These are phyloP conservation scores for Ophiobolus disseminans DNA, from an alignment of 2,329 filamentous ascomycete species.

Conservation along the genomic window DNA sequence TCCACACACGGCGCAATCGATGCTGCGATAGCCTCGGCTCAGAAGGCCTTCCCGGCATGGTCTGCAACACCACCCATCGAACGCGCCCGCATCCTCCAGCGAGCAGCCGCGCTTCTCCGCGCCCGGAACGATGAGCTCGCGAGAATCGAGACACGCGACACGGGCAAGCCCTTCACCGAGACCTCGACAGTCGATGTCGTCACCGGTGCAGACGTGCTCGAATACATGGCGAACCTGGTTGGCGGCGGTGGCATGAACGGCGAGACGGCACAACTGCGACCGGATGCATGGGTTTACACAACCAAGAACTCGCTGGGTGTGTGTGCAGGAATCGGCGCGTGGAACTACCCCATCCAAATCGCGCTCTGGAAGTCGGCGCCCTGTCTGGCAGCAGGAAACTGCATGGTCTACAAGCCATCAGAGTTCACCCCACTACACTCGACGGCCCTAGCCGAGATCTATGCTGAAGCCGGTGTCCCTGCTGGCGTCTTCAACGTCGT, in stretches of 20 bases:
- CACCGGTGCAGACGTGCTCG: slow-evolving; percentile 83
- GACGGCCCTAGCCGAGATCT: slow-evolving; percentile 76
- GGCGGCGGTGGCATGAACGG: slow-evolving; percentile 81
- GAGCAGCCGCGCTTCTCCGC: slow-evolving; percentile 76
- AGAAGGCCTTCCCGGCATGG: slow-evolving; percentile 76
- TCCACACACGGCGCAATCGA: slow-evolving; percentile 73
- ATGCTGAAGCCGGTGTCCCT: slow-evolving; percentile 78
- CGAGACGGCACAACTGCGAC: slow-evolving; percentile 75
- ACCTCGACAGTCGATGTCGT: slow-evolving; percentile 83
- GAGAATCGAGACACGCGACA: slow-evolving; percentile 80
- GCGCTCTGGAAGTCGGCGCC: slow-evolving; percentile 89
- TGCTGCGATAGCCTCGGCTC: slow-evolving; percentile 73
- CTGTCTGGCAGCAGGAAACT: slow-evolving; percentile 84
- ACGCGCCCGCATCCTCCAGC: slow-evolving; percentile 78
- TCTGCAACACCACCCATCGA: slow-evolving; percentile 75
- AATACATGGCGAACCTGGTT: slow-evolving; percentile 84
- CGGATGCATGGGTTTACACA: slow-evolving; percentile 82
- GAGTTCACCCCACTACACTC: slow-evolving; percentile 88
- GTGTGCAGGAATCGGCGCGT: slow-evolving; percentile 85
- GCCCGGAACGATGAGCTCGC: slow-evolving; percentile 81
- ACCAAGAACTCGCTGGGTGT: slow-evolving; percentile 83
- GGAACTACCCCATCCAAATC: slow-evolving; percentile 93
- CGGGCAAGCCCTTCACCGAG: slow-evolving; percentile 84
- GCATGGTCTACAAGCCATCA: slow-evolving; percentile 90
- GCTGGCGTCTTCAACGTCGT: slow-evolving; percentile 87